These are phyloP conservation scores for Stylonectria norvegica DNA, from an alignment of 2,329 filamentous ascomycete genomes.

Conservation along the genomic window DNA sequence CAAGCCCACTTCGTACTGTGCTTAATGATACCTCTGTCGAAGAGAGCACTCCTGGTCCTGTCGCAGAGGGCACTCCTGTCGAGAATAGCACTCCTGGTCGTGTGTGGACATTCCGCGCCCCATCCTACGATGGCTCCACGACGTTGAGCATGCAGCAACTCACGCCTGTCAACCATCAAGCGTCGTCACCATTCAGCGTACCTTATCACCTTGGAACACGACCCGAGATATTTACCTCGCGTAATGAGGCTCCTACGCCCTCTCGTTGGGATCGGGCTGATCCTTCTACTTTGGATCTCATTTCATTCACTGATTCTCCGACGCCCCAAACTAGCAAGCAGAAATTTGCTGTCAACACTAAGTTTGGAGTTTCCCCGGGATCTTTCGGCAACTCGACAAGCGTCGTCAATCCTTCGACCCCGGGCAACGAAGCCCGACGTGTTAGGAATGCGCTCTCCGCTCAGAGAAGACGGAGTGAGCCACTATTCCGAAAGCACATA, in stretches of 20 bases:
- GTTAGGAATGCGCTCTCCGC: conserved; percentile 20
- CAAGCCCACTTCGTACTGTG: conserved; percentile 10
- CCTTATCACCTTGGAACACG: too few relatives aligned
- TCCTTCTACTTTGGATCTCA: conserved; percentile 24
- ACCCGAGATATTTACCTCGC: too few relatives aligned
- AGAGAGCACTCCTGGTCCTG: too few relatives aligned
- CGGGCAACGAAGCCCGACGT: conserved; percentile 20
- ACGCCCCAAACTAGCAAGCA: conserved; percentile 14
- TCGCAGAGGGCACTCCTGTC: too few relatives aligned
- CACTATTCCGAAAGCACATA: conserved; percentile 27
- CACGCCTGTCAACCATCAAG: too few relatives aligned
- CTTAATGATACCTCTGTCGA: too few relatives aligned
- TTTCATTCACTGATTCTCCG: conserved; percentile 15
- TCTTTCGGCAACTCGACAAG: too few relatives aligned
- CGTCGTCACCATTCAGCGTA: too few relatives aligned
- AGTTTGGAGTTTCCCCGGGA: too few relatives aligned
- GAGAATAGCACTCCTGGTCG: conserved; percentile 13
- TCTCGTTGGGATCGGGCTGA: conserved; percentile 24
- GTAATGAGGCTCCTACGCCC: conserved; percentile 30
- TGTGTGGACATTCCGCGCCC: conserved; percentile 17
- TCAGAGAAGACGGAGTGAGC: conserved; percentile 34
- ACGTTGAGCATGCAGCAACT: too few relatives aligned
- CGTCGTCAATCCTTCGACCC: conserved; percentile 20
- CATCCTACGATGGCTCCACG: too few relatives aligned
- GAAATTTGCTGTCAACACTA: conserved; percentile 7